Conservation (phyloP, 2,329 filamentous ascomycete genomes). For the Neopestalotiopsis rosae region DNA sequence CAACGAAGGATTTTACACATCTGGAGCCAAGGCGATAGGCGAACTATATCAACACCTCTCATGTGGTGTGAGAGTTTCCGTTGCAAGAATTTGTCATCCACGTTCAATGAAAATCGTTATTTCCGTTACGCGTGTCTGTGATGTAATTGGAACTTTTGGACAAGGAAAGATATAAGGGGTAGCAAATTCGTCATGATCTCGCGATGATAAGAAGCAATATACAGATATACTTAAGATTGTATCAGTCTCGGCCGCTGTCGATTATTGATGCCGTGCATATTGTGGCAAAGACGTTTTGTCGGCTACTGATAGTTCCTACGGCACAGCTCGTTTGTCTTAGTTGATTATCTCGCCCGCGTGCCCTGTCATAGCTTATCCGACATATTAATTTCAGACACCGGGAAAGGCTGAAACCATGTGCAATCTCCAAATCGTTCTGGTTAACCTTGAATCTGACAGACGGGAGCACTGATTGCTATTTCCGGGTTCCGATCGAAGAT, state of each 20-base stretch:
- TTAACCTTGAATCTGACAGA: not conserved
- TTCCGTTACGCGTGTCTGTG: not conserved
- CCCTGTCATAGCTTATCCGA: not conserved
- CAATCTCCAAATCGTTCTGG: not conserved
- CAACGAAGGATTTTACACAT: not conserved
- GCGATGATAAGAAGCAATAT: not conserved
- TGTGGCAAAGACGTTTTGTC: not conserved
- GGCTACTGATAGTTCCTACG: not conserved
- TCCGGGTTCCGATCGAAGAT: not conserved
- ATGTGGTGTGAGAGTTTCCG: not conserved
- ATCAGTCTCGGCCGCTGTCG: not conserved
- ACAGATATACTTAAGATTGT: not conserved
- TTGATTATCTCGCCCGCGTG: not conserved
- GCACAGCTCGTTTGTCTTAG: not conserved
- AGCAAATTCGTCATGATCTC: not conserved
- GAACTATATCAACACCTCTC: not conserved
- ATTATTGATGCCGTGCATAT: slow-evolving; percentile 2
- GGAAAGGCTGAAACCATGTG: not conserved
- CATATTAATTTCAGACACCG: not conserved
- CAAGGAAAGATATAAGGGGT: not conserved
- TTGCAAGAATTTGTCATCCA: too few relatives aligned
- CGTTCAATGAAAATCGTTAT: too few relatives aligned
- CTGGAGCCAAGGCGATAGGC: not conserved
- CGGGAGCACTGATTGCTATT: not conserved
- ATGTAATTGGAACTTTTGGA: not conserved